Evolutionary conservation across 768 basidiomycete species (phyloP).

Genomic region (Tylopilus plumbeoviolaceoides): DNA sequence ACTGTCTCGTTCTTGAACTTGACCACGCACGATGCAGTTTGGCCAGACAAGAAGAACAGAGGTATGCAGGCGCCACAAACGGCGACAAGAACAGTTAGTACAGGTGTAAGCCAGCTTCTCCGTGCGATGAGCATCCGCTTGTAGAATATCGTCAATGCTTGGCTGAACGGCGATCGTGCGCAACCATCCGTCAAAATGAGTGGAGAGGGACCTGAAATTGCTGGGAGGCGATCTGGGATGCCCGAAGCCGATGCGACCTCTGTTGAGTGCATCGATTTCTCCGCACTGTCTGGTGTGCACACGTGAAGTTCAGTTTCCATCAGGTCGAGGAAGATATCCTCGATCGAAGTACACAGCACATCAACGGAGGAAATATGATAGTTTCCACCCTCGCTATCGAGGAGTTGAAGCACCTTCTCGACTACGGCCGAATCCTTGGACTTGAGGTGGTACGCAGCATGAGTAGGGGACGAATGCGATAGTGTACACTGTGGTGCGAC

Average conservation of each 20-base stretch:
- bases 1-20: constrained; percentile 34
- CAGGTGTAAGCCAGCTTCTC: constrained; percentile 55
- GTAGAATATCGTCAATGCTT: constrained; percentile 69
- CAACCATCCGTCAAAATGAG: constrained; percentile 44
- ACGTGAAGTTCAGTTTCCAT: constrained; percentile 43
- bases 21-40: constrained; percentile 47
- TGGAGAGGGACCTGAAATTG: constrained; percentile 1
- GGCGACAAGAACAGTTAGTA: constrained; percentile 50
- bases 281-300: constrained; percentile 24
- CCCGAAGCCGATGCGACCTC: not conserved
- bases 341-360: constrained; percentile 69
- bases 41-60: constrained; percentile 54
- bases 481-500: constrained; percentile 45
- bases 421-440: constrained; percentile 55
- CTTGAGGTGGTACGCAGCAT: constrained; percentile 53
- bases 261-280: constrained; percentile 16
- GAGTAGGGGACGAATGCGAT: constrained; percentile 40
- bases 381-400: constrained; percentile 42
- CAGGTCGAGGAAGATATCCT: constrained; percentile 75
- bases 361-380: constrained; percentile 53
- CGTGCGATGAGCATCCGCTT: constrained; percentile 63
- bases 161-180: constrained; percentile 51
- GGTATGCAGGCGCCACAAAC: constrained; percentile 66
- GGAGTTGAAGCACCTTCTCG: constrained; percentile 48
- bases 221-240: not conserved